Conservation (phyloP, 768 basidiomycete genomes). For the Pleurotus platypus region DNA sequence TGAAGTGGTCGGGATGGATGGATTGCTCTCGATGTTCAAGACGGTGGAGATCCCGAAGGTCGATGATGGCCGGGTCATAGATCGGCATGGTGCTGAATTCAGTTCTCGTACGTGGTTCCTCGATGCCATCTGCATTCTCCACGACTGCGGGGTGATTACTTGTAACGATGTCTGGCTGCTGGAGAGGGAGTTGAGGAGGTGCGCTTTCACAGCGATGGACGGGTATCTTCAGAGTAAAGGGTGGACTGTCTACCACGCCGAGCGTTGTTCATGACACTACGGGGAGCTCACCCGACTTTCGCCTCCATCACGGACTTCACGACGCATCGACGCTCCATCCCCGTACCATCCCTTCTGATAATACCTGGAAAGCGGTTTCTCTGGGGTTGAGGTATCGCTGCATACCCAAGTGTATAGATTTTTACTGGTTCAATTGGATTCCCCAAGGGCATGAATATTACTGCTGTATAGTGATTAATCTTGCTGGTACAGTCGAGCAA, state of each 20-base stretch:
- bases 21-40: conserved; percentile 39
- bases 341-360: no score
- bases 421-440: no score
- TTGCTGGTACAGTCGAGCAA: no score
- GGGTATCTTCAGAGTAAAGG: conserved; percentile 43
- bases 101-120: conserved; percentile 47
- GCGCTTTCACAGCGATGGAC: conserved; percentile 48
- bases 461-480: no score
- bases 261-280: conserved; percentile 1
- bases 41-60: conserved; percentile 36
- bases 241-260: conserved; percentile 6
- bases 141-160: conserved; percentile 43
- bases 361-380: no score
- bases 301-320: no score
- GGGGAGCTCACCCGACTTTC: no score
- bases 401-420: no score
- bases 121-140: conserved; percentile 40
- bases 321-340: no score
- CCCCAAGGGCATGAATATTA: no score
- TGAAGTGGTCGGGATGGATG: conserved; percentile 38
- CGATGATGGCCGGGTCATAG: conserved; percentile 12
- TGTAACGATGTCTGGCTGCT: conserved; percentile 47
- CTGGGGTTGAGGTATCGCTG: no score
- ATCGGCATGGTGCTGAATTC: conserved; percentile 29
- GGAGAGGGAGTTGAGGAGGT: conserved; percentile 42